A percentile compares a stretch with the other conserved stretches of the same genome.
Evolutionary conservation across 768 basidiomycete genomes (phyloP).

Genomic region (Tylopilus subfusipes): DNA sequence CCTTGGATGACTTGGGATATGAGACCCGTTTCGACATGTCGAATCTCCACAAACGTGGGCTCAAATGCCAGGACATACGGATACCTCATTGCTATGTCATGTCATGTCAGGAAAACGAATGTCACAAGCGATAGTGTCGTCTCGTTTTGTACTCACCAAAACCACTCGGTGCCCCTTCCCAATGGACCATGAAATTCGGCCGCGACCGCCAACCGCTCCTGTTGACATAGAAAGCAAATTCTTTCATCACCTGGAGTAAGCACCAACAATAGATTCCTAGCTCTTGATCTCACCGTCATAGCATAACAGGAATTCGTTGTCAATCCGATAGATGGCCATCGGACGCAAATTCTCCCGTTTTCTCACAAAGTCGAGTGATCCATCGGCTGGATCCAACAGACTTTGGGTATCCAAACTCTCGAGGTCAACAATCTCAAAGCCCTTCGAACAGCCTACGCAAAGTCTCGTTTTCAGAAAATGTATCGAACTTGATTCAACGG

Average conservation of each 20-base stretch:
- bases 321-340: constrained; percentile 95
- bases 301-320: constrained; percentile 94
- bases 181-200: constrained; percentile 90
- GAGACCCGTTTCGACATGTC: constrained; percentile 88
- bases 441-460: constrained; percentile 95
- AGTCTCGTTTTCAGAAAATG: constrained; percentile 97
- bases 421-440: constrained; percentile 98
- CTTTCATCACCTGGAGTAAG: constrained; percentile 39
- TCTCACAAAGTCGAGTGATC: constrained; percentile 88
- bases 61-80: constrained; percentile 97
- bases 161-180: constrained; percentile 92
- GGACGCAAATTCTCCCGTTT: constrained; percentile 86
- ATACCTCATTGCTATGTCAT: constrained; percentile 77
- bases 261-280: not conserved
- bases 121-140: not conserved
- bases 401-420: constrained; percentile 97
- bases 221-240: constrained; percentile 99
- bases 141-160: constrained; percentile 67
- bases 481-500: constrained; percentile 93
- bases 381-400: constrained; percentile 88
- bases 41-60: constrained; percentile 92
- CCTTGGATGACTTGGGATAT: constrained; percentile 96
- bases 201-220: constrained; percentile 90
- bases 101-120: constrained; percentile 3
- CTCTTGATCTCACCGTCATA: constrained; percentile 76